Evolutionary conservation across 2,329 filamentous ascomycete species (phyloP).

Genomic region (Huntiella abstrusa): DNA sequence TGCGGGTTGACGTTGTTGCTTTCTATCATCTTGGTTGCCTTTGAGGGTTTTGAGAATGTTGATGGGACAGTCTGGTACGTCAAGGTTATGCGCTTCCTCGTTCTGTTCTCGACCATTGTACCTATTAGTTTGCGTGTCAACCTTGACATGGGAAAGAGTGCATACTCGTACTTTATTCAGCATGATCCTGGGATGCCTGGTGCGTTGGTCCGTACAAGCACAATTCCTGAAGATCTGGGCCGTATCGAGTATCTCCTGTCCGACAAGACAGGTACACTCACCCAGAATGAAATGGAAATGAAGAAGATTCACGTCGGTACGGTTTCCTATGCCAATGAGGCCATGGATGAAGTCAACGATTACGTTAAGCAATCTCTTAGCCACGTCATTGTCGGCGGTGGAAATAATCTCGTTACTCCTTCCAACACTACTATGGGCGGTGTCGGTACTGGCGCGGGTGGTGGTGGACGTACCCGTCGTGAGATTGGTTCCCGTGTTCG

Average conservation of each 20-base stretch:
- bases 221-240: constrained; percentile 89
- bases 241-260: constrained; percentile 91
- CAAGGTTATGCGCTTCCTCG: constrained; percentile 93
- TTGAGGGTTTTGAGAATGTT: constrained; percentile 59
- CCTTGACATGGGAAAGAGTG: constrained; percentile 88
- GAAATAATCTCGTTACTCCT: constrained; percentile 45
- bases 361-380: constrained; percentile 77
- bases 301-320: constrained; percentile 98
- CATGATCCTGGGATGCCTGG: constrained; percentile 75
- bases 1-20: constrained; percentile 74
- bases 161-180: constrained; percentile 92
- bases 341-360: constrained; percentile 87
- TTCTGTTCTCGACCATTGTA: constrained; percentile 97
- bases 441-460: constrained; percentile 28
- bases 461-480: constrained; percentile 65
- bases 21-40: constrained; percentile 70
- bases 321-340: constrained; percentile 93
- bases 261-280: constrained; percentile 95
- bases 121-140: constrained; percentile 94
- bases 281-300: constrained; percentile 97
- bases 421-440: constrained; percentile 46
- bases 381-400: constrained; percentile 14
- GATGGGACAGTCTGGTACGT: constrained; percentile 69
- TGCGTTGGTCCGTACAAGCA: constrained; percentile 87
- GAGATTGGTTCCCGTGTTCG: constrained; percentile 88